Percentiles rank a stretch among this genome's conserved stretches.
Evolutionary conservation across 2,329 filamentous ascomycete species (phyloP).

Genomic region (Periconia macrospinosa): DNA sequence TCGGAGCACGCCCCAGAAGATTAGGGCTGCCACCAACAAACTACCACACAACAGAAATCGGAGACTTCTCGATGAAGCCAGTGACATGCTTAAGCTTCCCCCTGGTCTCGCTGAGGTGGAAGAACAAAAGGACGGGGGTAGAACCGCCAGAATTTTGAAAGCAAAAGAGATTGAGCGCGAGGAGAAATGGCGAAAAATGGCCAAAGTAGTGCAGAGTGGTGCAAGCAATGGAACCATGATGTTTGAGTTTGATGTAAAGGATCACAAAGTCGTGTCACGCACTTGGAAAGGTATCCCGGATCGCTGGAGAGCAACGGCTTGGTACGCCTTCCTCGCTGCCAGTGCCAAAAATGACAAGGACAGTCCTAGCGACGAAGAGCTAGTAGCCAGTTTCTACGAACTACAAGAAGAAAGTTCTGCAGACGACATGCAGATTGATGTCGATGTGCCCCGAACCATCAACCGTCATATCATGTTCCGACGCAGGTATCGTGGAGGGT

Average conservation of each 20-base stretch:
- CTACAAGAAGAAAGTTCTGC: slow-evolving; percentile 75
- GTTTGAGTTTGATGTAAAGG: slow-evolving; percentile 79
- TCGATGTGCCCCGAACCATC: slow-evolving; percentile 94
- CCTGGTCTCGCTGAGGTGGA: slow-evolving; percentile 52
- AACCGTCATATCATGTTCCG: slow-evolving; percentile 98
- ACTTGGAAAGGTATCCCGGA: slow-evolving; percentile 99
- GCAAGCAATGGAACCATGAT: slow-evolving; percentile 62
- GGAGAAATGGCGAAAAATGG: slow-evolving; percentile 71
- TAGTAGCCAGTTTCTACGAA: slow-evolving; percentile 71
- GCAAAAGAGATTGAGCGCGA: slow-evolving; percentile 64
- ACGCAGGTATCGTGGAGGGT: slow-evolving; percentile 81
- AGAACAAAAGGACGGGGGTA: slow-evolving; percentile 50
- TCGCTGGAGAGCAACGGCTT: slow-evolving; percentile 88
- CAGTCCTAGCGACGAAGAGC: slow-evolving; percentile 67
- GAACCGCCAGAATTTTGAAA: slow-evolving; percentile 52
- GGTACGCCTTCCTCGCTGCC: slow-evolving; percentile 86
- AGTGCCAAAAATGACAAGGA: slow-evolving; percentile 69
- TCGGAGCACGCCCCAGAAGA: slow-evolving; percentile 39
- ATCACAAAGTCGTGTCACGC: slow-evolving; percentile 78
- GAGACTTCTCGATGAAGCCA: slow-evolving; percentile 60
- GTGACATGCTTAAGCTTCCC: slow-evolving; percentile 66
- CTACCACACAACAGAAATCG: slow-evolving; percentile 58
- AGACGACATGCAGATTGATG: slow-evolving; percentile 95
- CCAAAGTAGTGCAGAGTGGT: slow-evolving; percentile 49
- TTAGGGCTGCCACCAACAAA: slow-evolving; percentile 57